Evolutionary conservation across 345 rosid species (phyloP).

Genomic region (Heritiera fomes): DNA sequence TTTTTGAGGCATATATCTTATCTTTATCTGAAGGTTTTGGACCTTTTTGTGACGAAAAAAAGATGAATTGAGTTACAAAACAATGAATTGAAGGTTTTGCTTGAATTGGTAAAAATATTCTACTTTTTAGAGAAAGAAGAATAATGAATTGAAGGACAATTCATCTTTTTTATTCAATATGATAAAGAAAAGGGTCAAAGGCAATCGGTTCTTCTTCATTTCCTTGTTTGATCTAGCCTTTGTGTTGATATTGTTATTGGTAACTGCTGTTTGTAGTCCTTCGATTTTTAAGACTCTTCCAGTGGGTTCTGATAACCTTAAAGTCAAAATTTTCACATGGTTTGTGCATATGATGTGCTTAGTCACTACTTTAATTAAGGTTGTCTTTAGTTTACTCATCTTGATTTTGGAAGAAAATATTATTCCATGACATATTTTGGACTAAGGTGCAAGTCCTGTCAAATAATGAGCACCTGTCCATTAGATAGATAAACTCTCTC

Average conservation of each 20-base stretch:
- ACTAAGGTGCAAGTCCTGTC: not conserved
- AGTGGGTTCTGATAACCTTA: not conserved
- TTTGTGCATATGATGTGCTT: not conserved
- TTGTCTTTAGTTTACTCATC: too few relatives aligned
- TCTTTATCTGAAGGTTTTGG: too few relatives aligned
- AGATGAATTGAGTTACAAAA: too few relatives aligned
- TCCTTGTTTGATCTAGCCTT: not conserved
- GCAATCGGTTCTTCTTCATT: not conserved
- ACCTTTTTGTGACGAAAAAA: too few relatives aligned
- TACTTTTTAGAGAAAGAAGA: not conserved
- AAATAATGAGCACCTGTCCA: too few relatives aligned
- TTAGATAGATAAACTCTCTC: not conserved
- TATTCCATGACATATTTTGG: not conserved
- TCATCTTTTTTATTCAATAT: not conserved
- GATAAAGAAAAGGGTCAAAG: not conserved
- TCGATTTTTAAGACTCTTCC: not conserved
- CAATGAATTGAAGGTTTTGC: too few relatives aligned
- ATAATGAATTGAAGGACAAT: constrained; percentile 15
- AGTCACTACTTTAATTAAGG: not conserved
- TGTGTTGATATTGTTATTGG: too few relatives aligned
- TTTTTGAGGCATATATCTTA: too few relatives aligned
- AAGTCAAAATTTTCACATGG: not conserved
- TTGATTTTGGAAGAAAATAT: too few relatives aligned
- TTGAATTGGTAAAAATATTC: not conserved
- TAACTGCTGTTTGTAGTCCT: not conserved